Evolutionary conservation across 345 rosid genomes (phyloP), one percentile per base, ranked within the genome.

Genomic region (Camelina neglecta): DNA sequence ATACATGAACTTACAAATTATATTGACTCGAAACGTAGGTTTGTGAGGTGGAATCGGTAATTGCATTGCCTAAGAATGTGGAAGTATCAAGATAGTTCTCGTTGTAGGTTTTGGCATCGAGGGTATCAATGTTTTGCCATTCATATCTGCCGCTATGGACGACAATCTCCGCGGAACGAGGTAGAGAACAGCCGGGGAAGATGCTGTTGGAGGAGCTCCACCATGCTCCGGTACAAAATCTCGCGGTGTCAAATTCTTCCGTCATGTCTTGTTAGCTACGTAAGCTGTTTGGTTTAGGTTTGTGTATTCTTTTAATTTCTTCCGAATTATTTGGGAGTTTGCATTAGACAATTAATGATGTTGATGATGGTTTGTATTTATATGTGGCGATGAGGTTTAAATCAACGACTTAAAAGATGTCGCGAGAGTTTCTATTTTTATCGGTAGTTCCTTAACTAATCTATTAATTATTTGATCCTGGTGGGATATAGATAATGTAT

Each of bases 191-290:
- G 31, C 84, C 84, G 0, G 77, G 35, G 51, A 85, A 84, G 62
- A 78, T 41, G 76, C 49, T 73, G 62, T 78, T 83, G 15, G 86
- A 39, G 5, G 86, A 48, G 65, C 77, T 85, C 98, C 93, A 85
- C 92, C 91, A 90, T 73, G 81, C 82, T 20, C 77, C 90, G 49
- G 87, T 87, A 57, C 83, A 86, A 75, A 87, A 75, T 53, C 86
- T 86, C 11, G 84, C 80, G 5, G 31, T 69, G 55, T 81, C 85
- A 56, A 86, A 87, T 71, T 93, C 69, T 69, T 51, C 74, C 26
- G 41, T 60, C 79, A 69, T 75, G 63, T 61, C 69, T 42, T 53
- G 69, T 60, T 51, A 54, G 67, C 20, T 60, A 50, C 44, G 79
- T 11, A 60, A 41, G 47, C 33, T 60, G 18, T 10, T 60, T 39